Evolutionary conservation across 805 yeast genomes (phyloP).

Genomic region (Lachancea meyersii): DNA sequence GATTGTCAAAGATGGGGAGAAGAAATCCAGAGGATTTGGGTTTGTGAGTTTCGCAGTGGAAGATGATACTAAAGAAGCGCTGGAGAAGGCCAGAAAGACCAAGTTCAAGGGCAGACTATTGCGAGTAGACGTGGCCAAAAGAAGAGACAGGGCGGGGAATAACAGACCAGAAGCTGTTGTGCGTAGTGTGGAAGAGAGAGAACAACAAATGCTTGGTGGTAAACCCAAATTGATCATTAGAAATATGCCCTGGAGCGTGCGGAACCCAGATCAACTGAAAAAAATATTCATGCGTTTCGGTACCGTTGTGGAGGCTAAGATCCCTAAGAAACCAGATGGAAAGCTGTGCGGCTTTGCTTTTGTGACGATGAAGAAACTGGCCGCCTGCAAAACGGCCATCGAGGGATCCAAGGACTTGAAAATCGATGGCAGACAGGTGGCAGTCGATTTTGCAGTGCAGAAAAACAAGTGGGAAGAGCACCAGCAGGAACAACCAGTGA

Average conservation of each 20-base stretch:
- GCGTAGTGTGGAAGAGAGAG: constrained; percentile 24
- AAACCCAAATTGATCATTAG: constrained; percentile 82
- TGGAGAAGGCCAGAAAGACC: constrained; percentile 55
- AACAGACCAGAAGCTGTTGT: constrained; percentile 12
- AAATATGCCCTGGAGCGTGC: constrained; percentile 93
- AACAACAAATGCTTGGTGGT: constrained; percentile 54
- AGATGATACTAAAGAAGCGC: constrained; percentile 76
- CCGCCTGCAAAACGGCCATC: constrained; percentile 75
- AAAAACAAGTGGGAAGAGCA: constrained; percentile 73
- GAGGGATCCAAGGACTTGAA: constrained; percentile 67
- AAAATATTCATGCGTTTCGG: constrained; percentile 73
- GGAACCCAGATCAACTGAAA: constrained; percentile 65
- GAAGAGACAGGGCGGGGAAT: constrained; percentile 69
- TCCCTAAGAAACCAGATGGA: constrained; percentile 84
- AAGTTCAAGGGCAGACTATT: constrained; percentile 63
- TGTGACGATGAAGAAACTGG: constrained; percentile 76
- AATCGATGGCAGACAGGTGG: constrained; percentile 85
- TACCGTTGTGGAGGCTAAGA: constrained; percentile 77
- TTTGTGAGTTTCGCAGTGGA: constrained; percentile 83
- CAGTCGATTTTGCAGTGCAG: constrained; percentile 89
- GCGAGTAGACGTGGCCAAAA: constrained; percentile 81
- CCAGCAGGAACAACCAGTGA: constrained; percentile 38
- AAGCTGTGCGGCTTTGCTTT: constrained; percentile 93
- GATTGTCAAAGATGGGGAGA: constrained; percentile 70
- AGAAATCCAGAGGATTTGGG: constrained; percentile 88